Evolutionary conservation across 305 asterid genomes (phyloP), one percentile per base, ranked within the genome.

Genomic region (Fraxinus nigra): DNA sequence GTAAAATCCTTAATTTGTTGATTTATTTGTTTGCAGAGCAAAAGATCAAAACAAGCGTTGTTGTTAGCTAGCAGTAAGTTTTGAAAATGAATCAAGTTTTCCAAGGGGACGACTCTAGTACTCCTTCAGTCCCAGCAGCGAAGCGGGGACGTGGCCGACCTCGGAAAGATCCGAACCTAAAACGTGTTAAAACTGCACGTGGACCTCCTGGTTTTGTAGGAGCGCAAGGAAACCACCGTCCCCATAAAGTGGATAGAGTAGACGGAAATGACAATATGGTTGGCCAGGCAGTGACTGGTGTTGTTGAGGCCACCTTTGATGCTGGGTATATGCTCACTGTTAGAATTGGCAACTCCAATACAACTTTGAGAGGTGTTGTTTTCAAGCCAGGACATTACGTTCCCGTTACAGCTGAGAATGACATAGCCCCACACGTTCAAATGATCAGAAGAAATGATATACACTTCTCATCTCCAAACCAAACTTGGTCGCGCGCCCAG

Each of bases 61-160:
- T 56, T 38, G 35, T 56, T 30, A 80, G 80, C 77, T 16, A 75
- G 28, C 38, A 30, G 1, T 63, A 76, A 54, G 72, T 79, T 76
- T 59, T 76, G 72, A 79, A 78, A 83, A 93, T 93, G 97, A 82
- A 88, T 86, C 95, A 85, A 84, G 79, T 85, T 67, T 82, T 81
- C 77, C 94, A 91, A 84, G 92, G 93, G 28, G 92, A 89, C 84
- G 78, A 87, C 84, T 87, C 95, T 22, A 82, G 85, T 78, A 76
- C 79, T 67, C 87, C 84, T 24, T 88, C 89, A 37, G 48, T 76
- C 48, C 88, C 76, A 18, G 93, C 95, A 32, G 80, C 80, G 75
- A 93, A 92, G 89, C 93, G 98, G 7, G 84, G 87, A 83, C 91
- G 99, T 10, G 99, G 99, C 24, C 97, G 99, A 54, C 98, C 99